Evolutionary conservation across 129 eudicot genomes (phyloP).

Genomic region (Saposhnikovia divaricata): DNA sequence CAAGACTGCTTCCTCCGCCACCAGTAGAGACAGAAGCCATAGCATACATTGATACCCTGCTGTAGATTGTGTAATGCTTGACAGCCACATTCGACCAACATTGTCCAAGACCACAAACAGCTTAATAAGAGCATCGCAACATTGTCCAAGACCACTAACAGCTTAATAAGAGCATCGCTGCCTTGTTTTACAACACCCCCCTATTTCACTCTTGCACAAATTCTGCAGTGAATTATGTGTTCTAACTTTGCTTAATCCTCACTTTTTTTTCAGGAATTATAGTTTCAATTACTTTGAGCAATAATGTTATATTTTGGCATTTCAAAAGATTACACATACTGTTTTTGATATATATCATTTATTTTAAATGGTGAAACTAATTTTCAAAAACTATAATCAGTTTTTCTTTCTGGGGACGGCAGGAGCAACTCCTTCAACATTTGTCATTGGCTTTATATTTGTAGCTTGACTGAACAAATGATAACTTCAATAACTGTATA

Average conservation of each 20-base stretch:
- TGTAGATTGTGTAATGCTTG: constrained; percentile 54
- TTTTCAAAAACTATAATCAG: no score
- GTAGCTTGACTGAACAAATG: neutral
- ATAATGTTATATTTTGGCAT: no score
- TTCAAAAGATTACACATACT: neutral
- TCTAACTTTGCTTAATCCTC: neutral
- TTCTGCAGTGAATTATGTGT: neutral
- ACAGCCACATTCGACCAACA: constrained; percentile 51
- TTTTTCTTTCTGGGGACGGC: no score
- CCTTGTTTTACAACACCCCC: constrained; percentile 40
- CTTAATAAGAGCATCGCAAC: constrained; percentile 53
- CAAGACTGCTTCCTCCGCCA: constrained; percentile 62
- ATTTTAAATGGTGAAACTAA: no score
- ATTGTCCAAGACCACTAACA: constrained; percentile 51
- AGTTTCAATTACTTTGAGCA: neutral
- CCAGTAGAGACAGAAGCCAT: constrained; percentile 81
- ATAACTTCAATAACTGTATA: no score
- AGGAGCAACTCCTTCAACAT: neutral
- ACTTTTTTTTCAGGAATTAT: no score
- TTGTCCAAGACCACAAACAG: constrained; percentile 56
- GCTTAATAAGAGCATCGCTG: constrained; percentile 53
- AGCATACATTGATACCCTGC: constrained; percentile 62
- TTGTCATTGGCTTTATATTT: neutral
- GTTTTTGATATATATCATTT: no score
- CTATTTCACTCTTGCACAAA: neutral